A percentile compares a stretch with the other conserved stretches of the same genome.
Conservation (phyloP, 345 rosid genomes). For the Balakata baccata region DNA sequence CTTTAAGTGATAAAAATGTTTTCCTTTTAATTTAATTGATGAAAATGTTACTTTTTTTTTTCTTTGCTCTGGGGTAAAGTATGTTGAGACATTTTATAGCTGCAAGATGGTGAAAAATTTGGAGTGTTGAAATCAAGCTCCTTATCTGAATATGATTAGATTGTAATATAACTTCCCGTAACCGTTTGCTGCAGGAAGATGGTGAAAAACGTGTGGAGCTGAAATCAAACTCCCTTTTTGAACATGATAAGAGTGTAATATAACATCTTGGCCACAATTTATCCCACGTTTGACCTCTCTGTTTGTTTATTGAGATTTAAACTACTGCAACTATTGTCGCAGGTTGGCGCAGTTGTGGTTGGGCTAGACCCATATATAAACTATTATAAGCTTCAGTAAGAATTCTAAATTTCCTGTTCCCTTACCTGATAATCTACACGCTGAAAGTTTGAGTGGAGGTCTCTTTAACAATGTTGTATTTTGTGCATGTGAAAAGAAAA, state of each 20-base stretch:
- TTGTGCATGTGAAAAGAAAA: not conserved
- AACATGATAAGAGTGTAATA: constrained; percentile 76
- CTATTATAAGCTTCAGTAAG: constrained; percentile 95
- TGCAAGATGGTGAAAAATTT: constrained; percentile 71
- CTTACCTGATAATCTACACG: not conserved
- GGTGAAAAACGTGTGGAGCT: constrained; percentile 56
- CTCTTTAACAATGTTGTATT: not conserved
- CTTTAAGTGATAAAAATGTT: not conserved
- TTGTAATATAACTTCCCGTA: constrained; percentile 43
- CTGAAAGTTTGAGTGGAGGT: not conserved
- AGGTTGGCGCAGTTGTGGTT: constrained; percentile 97
- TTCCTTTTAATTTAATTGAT: too few relatives aligned
- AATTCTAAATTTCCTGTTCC: constrained; percentile 14
- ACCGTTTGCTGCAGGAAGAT: constrained; percentile 62
- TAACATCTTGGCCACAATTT: constrained; percentile 24
- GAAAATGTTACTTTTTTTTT: too few relatives aligned
- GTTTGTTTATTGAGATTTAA: constrained; percentile 13
- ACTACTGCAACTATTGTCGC: constrained; percentile 24
- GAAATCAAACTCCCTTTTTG: constrained; percentile 57
- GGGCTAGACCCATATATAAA: constrained; percentile 77
- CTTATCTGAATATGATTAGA: constrained; percentile 71
- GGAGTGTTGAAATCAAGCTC: constrained; percentile 56
- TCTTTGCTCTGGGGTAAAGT: too few relatives aligned
- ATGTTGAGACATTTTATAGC: constrained; percentile 22
- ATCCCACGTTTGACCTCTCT: not conserved